Percentiles rank a stretch among this genome's conserved stretches.
Evolutionary conservation across 2,329 filamentous ascomycete species (phyloP).

Genomic region (Penicillium vulpinum): DNA sequence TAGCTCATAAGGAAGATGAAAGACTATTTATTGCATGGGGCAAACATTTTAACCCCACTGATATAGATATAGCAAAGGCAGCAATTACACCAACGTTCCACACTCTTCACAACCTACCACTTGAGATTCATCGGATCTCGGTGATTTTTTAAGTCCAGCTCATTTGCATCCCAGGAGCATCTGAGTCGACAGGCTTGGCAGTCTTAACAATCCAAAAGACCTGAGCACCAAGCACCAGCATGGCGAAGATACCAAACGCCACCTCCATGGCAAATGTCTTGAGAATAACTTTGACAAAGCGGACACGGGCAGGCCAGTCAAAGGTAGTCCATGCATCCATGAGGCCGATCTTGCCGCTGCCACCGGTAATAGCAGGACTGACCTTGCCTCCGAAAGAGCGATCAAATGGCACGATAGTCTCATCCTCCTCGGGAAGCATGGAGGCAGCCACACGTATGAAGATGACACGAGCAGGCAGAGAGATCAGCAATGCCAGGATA

Average conservation of each 20-base stretch:
- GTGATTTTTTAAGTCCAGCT: background rate
- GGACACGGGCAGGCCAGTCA: constrained; percentile 67
- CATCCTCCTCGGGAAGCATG: constrained; percentile 75
- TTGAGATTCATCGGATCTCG: background rate
- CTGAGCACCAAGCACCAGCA: constrained; percentile 55
- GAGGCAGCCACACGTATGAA: constrained; percentile 84
- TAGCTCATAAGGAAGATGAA: too few species aligned
- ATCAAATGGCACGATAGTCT: constrained; percentile 88
- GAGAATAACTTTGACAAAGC: constrained; percentile 71
- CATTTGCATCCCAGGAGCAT: background rate
- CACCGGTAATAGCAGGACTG: constrained; percentile 71
- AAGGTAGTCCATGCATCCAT: constrained; percentile 79
- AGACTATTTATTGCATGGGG: background rate
- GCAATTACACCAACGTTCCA: background rate
- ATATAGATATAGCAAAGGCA: background rate
- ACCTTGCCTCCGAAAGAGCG: constrained; percentile 78
- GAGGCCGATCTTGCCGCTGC: constrained; percentile 69
- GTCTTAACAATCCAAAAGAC: constrained; percentile 42
- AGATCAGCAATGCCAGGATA: constrained; percentile 59
- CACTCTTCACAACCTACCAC: background rate
- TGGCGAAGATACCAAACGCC: constrained; percentile 50
- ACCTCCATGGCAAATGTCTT: constrained; percentile 66
- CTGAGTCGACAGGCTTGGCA: constrained; percentile 3
- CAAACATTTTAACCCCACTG: background rate
- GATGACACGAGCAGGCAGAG: constrained; percentile 74